A percentile compares a stretch with the other conserved stretches of the same genome.
Evolutionary conservation across 1,284 basidiomycete genomes (phyloP).

Genomic region (Lentinula novae-zelandiae): DNA sequence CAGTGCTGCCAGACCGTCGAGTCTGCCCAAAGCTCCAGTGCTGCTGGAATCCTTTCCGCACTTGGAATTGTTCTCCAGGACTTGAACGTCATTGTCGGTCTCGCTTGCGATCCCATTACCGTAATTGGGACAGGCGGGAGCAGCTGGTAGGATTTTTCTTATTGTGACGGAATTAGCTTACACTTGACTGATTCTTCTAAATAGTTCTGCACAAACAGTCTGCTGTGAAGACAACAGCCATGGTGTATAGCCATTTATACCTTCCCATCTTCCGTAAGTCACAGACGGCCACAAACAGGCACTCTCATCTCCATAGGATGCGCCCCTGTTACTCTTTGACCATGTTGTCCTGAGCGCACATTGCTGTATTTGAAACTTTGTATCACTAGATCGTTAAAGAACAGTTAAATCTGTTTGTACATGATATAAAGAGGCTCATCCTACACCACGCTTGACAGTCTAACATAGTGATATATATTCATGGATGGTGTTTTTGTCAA

Average conservation of each 20-base stretch:
- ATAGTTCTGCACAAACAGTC: slow-evolving; percentile 3
- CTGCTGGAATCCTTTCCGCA: slow-evolving; percentile 10
- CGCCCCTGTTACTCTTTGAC: slow-evolving; percentile 20
- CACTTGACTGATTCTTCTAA: not conserved
- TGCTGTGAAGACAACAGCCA: slow-evolving; percentile 9
- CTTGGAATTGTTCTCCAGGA: slow-evolving; percentile 12
- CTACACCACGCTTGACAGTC: too few species aligned
- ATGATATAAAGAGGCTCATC: too few species aligned
- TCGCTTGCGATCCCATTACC: slow-evolving; percentile 14
- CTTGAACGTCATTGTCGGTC: slow-evolving; percentile 14
- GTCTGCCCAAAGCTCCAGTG: not conserved
- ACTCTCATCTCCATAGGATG: slow-evolving; percentile 23
- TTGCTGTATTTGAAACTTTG: too few species aligned
- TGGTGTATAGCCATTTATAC: not conserved
- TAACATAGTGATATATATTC: too few species aligned
- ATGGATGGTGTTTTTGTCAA: too few species aligned
- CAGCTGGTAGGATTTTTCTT: not conserved
- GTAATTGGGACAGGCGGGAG: slow-evolving; percentile 10
- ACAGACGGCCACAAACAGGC: not conserved
- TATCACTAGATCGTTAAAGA: too few species aligned
- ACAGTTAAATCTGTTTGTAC: too few species aligned
- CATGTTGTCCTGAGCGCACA: too few species aligned
- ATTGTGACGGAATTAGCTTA: too few species aligned
- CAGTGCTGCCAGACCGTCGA: slow-evolving; percentile 8
- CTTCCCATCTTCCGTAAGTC: not conserved